Evolutionary conservation across 768 basidiomycete species (phyloP).

Genomic region (Hemileccinum impolitum): DNA sequence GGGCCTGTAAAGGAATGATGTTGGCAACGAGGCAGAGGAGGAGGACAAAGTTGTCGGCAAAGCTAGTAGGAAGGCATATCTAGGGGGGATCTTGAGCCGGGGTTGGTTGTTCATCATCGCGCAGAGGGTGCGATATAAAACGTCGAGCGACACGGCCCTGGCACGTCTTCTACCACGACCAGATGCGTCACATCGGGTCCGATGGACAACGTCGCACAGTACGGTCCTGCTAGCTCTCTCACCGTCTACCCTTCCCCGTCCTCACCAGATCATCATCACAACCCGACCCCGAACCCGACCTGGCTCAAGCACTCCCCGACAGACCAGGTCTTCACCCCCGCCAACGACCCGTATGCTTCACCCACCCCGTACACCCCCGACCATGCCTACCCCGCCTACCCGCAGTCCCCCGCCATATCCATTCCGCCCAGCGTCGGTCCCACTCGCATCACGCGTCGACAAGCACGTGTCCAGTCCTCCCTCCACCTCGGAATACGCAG

Average conservation of each 20-base stretch:
- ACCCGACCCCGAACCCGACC: slow-evolving; percentile 24
- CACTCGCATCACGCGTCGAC: slow-evolving; percentile 46
- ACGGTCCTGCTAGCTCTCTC: slow-evolving; percentile 23
- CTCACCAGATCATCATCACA: slow-evolving; percentile 28
- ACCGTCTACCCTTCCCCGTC: slow-evolving; percentile 30
- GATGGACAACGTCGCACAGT: slow-evolving; percentile 38
- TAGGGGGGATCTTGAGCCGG: slow-evolving; percentile 11
- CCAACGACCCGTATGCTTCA: slow-evolving; percentile 35
- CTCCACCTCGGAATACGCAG: slow-evolving; percentile 33
- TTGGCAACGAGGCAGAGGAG: slow-evolving; percentile 19
- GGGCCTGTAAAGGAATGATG: slow-evolving; percentile 17
- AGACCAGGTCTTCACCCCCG: slow-evolving; percentile 35
- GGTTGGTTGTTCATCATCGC: too few relatives aligned
- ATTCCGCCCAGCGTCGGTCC: slow-evolving; percentile 53
- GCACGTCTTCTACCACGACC: slow-evolving; percentile 33
- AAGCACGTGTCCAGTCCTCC: slow-evolving; percentile 35
- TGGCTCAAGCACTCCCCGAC: slow-evolving; percentile 26
- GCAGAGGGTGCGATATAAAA: slow-evolving; percentile 32
- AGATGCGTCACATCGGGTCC: slow-evolving; percentile 35
- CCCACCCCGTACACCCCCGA: slow-evolving; percentile 23
- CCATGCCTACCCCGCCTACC: slow-evolving; percentile 27
- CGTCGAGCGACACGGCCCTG: slow-evolving; percentile 23
- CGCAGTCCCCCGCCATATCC: slow-evolving; percentile 24
- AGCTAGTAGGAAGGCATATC: too few relatives aligned
- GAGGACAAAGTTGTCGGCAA: slow-evolving; percentile 20